Percentiles rank a stretch among this genome's conserved stretches.
Evolutionary conservation across 306 rosid species (phyloP).

Genomic region (Amphicarpaea edgeworthii): DNA sequence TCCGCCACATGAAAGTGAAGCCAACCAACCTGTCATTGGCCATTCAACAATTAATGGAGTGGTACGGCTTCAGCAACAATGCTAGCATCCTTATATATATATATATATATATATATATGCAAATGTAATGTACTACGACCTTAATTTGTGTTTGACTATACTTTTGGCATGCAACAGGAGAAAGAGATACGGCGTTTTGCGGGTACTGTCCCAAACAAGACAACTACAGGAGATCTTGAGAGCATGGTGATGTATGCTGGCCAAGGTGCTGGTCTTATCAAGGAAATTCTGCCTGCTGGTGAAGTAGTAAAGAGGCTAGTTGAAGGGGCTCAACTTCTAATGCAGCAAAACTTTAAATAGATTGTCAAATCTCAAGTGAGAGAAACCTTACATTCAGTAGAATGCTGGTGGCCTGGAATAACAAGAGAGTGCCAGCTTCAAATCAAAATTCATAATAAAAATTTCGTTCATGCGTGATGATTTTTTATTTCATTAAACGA

Average conservation of each 20-base stretch:
- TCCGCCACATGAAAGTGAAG: constrained; percentile 70
- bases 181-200: constrained; percentile 67
- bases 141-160: constrained; percentile 22
- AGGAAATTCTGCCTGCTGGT: constrained; percentile 72
- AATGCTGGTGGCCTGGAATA: background rate
- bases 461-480: too few species aligned
- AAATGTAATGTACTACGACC: background rate
- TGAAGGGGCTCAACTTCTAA: constrained; percentile 75
- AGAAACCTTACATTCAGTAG: background rate
- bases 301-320: constrained; percentile 75
- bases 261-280: constrained; percentile 74
- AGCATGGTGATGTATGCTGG: constrained; percentile 96
- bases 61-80: constrained; percentile 51
- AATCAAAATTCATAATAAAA: background rate
- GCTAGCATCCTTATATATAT: background rate
- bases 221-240: constrained; percentile 75
- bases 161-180: constrained; percentile 51
- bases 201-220: constrained; percentile 71
- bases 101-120: background rate
- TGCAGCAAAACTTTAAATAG: constrained; percentile 48
- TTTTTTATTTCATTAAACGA: too few species aligned
- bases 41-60: constrained; percentile 68
- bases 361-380: constrained; percentile 20
- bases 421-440: background rate
- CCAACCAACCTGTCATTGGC: constrained; percentile 72